Percentiles rank a stretch among this genome's conserved stretches.
These are phyloP conservation scores for Apium graveolens DNA, from an alignment of 129 eudicot genomes.

Conservation along the genomic window DNA sequence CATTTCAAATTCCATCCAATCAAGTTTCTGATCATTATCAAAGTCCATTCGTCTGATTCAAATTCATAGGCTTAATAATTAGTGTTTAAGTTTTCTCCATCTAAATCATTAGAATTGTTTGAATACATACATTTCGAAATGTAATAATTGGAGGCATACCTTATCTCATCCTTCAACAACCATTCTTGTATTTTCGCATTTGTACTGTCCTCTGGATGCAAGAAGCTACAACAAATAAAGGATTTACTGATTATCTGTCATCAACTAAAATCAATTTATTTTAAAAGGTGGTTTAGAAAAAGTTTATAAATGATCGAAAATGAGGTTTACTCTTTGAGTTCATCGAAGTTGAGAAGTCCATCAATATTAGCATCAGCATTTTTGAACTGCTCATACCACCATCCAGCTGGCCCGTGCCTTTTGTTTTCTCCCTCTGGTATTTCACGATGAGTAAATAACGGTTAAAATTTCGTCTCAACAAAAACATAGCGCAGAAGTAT, in stretches of 20 bases:
- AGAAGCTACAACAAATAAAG: constrained; percentile 21
- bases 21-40: constrained; percentile 17
- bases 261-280: background rate
- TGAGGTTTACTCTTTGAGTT: constrained; percentile 22
- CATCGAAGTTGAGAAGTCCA: constrained; percentile 20
- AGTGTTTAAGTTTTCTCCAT: background rate
- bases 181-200: constrained; percentile 21
- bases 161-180: constrained; percentile 23
- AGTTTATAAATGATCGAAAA: background rate
- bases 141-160: constrained; percentile 4
- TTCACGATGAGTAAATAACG: background rate
- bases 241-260: background rate
- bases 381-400: constrained; percentile 37
- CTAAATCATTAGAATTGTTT: background rate
- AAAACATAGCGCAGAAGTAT: background rate
- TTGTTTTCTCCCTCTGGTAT: constrained; percentile 20
- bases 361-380: constrained; percentile 26
- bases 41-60: constrained; percentile 19
- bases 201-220: constrained; percentile 30
- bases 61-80: background rate
- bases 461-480: background rate
- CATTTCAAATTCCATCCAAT: constrained; percentile 18
- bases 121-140: background rate
- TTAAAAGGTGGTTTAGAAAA: background rate
- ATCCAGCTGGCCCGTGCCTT: constrained; percentile 24